These are phyloP conservation scores for Alternaria triticimaculans DNA, from an alignment of 2,329 filamentous ascomycete genomes.

Conservation along the genomic window DNA sequence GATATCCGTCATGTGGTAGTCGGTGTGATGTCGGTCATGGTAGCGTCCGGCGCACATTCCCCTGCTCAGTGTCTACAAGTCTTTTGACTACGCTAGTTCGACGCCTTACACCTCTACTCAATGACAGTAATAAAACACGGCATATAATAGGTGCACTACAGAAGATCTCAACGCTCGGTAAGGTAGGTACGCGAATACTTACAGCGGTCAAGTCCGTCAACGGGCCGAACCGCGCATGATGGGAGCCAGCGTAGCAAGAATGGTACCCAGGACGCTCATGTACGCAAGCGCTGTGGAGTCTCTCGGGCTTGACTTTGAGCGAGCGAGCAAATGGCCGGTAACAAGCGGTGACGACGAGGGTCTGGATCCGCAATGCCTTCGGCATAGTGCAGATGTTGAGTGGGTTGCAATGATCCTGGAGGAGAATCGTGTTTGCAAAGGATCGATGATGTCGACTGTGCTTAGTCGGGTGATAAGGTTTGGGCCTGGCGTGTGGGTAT, in stretches of 20 bases:
- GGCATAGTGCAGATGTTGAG: neutral
- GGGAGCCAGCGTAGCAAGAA: neutral
- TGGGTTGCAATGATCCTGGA: neutral
- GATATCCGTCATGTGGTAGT: neutral
- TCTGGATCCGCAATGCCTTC: slow-evolving; percentile 1
- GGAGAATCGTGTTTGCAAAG: slow-evolving; percentile 3
- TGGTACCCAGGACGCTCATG: neutral
- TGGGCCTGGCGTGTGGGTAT: neutral
- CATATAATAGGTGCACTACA: neutral
- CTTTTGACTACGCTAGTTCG: neutral
- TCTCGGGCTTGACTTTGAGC: neutral
- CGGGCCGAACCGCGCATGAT: slow-evolving; percentile 3
- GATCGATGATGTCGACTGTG: neutral
- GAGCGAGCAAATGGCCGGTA: neutral
- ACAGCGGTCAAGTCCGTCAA: neutral
- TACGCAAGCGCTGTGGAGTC: neutral
- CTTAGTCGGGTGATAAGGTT: neutral
- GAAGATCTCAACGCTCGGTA: neutral
- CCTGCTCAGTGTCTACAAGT: too few relatives aligned
- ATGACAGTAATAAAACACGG: neutral
- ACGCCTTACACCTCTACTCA: neutral
- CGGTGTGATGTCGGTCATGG: neutral
- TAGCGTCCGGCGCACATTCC: neutral
- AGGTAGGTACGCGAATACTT: neutral
- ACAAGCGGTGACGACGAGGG: slow-evolving; percentile 6